phyloP scores from a whole-genome alignment of 768 basidiomycete species.

The Dentipellis sp. region DNA sequence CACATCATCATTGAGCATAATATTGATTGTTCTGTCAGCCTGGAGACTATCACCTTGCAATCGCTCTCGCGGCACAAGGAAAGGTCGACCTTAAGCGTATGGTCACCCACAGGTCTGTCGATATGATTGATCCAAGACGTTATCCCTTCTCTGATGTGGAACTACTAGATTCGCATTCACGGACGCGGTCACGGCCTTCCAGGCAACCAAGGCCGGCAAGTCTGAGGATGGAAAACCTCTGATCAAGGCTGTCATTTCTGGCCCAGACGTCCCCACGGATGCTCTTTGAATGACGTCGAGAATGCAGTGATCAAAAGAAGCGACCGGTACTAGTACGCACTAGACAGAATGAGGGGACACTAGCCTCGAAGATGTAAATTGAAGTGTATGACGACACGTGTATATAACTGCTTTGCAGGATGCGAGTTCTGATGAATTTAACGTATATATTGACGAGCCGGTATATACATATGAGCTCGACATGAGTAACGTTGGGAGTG shows the following conservation, averaged over 20 bases:
- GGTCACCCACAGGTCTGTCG: conserved; percentile 68
- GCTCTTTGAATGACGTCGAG: conserved; percentile 21
- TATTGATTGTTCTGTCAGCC: conserved; percentile 33
- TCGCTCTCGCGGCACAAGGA: conserved; percentile 74
- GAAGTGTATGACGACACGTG: background rate
- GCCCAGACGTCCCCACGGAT: conserved; percentile 51
- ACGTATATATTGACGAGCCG: too few relatives aligned
- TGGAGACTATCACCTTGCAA: conserved; percentile 79
- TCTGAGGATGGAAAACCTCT: conserved; percentile 80
- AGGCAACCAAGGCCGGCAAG: conserved; percentile 71
- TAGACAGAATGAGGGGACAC: background rate
- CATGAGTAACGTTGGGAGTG: too few relatives aligned
- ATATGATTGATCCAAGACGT: background rate
- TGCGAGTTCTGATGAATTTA: too few relatives aligned
- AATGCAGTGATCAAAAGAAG: background rate
- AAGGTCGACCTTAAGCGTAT: conserved; percentile 82
- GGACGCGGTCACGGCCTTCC: conserved; percentile 72
- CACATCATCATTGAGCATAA: background rate
- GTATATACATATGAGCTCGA: too few relatives aligned
- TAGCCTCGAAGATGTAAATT: background rate
- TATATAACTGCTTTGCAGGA: too few relatives aligned
- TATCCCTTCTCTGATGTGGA: background rate
- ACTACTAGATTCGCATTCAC: conserved; percentile 58
- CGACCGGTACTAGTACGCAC: background rate
- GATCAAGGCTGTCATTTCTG: conserved; percentile 86